A percentile compares a stretch with the other conserved stretches of the same genome.
phyloP scores from a whole-genome alignment of 352 stramenopile genomes.

The Phytophthora constricta region DNA sequence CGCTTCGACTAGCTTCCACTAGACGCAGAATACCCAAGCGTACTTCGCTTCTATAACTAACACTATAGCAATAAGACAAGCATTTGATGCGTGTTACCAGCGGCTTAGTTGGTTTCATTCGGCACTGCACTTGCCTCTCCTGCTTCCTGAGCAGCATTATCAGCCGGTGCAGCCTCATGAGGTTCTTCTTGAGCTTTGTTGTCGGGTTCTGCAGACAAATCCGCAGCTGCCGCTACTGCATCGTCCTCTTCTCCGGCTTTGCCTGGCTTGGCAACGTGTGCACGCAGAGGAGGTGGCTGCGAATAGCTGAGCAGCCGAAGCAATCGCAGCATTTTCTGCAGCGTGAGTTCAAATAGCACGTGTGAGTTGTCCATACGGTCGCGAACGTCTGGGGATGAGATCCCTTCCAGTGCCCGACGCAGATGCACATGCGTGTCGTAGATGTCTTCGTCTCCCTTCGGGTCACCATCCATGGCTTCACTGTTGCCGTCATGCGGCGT shows the following conservation, averaged over 20 bases:
- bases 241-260: conserved; percentile 9
- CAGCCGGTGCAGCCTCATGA: conserved; percentile 4
- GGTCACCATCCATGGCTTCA: conserved; percentile 19
- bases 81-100: not conserved
- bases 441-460: conserved; percentile 37
- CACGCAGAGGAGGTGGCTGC: conserved; percentile 36
- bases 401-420: conserved; percentile 61
- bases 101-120: conserved; percentile 15
- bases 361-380: conserved; percentile 83
- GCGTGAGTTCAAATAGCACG: conserved; percentile 80
- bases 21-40: not conserved
- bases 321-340: conserved; percentile 75
- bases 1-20: conserved; percentile 46
- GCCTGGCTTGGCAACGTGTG: conserved; percentile 4
- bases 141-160: conserved; percentile 7
- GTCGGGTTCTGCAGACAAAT: conserved; percentile 11
- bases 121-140: conserved; percentile 22
- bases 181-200: conserved; percentile 26
- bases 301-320: conserved; percentile 81
- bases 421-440: conserved; percentile 81
- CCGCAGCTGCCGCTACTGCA: not conserved
- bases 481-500: conserved; percentile 6
- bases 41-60: conserved; percentile 17
- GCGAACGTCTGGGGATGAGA: conserved; percentile 69
- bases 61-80: conserved; percentile 35